phyloP scores from a whole-genome alignment of 768 basidiomycete genomes.

The Mycena belliarum region DNA sequence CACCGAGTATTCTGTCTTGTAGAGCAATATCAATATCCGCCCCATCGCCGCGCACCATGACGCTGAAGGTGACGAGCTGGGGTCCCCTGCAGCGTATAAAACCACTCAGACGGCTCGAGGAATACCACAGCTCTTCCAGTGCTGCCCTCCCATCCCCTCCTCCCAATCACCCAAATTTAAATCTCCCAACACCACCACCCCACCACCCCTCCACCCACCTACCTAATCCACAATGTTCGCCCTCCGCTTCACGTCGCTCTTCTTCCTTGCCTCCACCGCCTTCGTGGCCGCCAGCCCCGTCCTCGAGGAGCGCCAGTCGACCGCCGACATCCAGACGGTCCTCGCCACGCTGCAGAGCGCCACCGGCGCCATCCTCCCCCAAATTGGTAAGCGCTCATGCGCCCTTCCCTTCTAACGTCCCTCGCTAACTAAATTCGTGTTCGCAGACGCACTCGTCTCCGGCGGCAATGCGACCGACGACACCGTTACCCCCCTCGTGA shows the following conservation, averaged over 20 bases:
- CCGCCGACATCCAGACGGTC: conserved; percentile 23
- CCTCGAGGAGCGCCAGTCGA: conserved; percentile 16
- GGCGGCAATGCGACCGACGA: conserved; percentile 22
- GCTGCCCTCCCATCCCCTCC: too few species aligned
- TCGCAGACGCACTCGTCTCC: conserved; percentile 9
- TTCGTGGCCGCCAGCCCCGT: conserved; percentile 16
- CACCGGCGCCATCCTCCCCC: conserved; percentile 22
- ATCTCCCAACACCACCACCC: too few species aligned
- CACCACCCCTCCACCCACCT: too few species aligned
- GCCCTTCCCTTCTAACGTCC: neutral
- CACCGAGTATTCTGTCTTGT: too few species aligned
- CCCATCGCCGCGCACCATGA: too few species aligned
- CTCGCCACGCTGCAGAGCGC: conserved; percentile 23
- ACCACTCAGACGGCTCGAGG: too few species aligned
- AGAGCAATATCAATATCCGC: too few species aligned
- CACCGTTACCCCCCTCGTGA: conserved; percentile 25
- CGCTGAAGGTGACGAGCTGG: too few species aligned
- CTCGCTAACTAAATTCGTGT: neutral
- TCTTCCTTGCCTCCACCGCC: conserved; percentile 13
- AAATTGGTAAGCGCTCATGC: conserved; percentile 26
- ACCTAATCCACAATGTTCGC: conserved; percentile 17
- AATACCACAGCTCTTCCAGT: too few species aligned
- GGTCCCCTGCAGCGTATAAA: too few species aligned
- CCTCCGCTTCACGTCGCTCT: conserved; percentile 13
- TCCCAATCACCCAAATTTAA: too few species aligned